Percentiles rank a stretch among this genome's conserved stretches.
Conservation (phyloP, 2,329 filamentous ascomycete species). For the Calycina marina region DNA sequence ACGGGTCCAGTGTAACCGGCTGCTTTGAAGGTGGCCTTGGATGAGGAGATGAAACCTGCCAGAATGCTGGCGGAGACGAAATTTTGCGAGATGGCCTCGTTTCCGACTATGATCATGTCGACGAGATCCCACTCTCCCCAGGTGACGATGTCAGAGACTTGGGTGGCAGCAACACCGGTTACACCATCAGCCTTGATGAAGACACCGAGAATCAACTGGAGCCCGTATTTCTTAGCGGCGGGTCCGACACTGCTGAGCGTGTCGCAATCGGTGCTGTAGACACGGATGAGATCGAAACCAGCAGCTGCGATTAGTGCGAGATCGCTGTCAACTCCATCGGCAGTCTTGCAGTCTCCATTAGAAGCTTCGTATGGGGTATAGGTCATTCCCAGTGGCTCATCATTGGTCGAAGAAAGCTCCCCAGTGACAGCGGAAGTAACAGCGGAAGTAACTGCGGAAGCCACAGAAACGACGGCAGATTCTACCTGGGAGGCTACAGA, state of each 20-base stretch:
- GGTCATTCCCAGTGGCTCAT: slow-evolving; percentile 52
- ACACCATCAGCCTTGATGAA: slow-evolving; percentile 55
- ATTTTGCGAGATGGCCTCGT: slow-evolving; percentile 74
- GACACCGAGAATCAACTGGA: slow-evolving; percentile 77
- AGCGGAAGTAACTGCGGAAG: slow-evolving; percentile 13
- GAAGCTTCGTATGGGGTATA: slow-evolving; percentile 64
- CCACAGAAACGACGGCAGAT: slow-evolving; percentile 13
- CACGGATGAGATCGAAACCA: slow-evolving; percentile 59
- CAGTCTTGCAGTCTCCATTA: slow-evolving; percentile 47
- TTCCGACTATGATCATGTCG: slow-evolving; percentile 72
- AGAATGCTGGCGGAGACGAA: slow-evolving; percentile 51
- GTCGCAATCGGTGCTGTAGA: slow-evolving; percentile 88
- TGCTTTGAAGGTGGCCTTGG: slow-evolving; percentile 45
- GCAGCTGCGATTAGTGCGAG: slow-evolving; percentile 45
- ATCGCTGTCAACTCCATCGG: slow-evolving; percentile 41
- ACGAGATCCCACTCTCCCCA: slow-evolving; percentile 67
- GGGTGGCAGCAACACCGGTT: slow-evolving; percentile 43
- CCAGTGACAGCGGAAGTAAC: slow-evolving; percentile 16
- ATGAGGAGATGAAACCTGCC: slow-evolving; percentile 51
- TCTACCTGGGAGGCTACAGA: slow-evolving; percentile 22
- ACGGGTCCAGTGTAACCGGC: slow-evolving; percentile 59
- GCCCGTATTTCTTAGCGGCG: slow-evolving; percentile 48
- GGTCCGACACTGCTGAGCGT: slow-evolving; percentile 61
- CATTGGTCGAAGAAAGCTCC: slow-evolving; percentile 11
- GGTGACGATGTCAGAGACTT: slow-evolving; percentile 56